Evolutionary conservation across 148 eudicot species (phyloP).

Genomic region (Nepenthes gracilis): DNA sequence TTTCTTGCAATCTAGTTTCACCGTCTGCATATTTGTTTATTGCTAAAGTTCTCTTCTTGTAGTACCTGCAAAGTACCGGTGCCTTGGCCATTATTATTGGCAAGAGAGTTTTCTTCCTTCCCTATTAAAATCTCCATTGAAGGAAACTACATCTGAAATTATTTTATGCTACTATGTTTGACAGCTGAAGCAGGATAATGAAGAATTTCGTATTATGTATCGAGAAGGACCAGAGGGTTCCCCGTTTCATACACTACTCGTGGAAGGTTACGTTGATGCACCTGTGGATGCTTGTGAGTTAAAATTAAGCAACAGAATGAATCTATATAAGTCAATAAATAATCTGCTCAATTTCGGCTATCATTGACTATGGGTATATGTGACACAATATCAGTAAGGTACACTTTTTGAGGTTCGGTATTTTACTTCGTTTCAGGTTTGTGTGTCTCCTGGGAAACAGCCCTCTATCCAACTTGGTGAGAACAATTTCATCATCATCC

Average conservation of each 20-base stretch:
- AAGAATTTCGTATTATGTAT: slow-evolving; percentile 92
- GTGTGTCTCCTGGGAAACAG: slow-evolving; percentile 74
- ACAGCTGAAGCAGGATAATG: slow-evolving; percentile 84
- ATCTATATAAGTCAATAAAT: background rate
- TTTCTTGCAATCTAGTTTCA: no score
- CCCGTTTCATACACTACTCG: slow-evolving; percentile 75
- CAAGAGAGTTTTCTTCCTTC: no score
- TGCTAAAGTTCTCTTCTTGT: no score
- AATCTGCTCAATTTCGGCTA: background rate
- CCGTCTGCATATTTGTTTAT: no score
- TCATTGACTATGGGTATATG: background rate
- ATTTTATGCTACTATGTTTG: background rate
- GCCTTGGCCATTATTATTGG: no score
- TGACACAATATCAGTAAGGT: background rate
- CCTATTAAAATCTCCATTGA: no score
- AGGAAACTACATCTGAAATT: no score
- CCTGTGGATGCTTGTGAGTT: slow-evolving; percentile 76
- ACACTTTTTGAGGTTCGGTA: slow-evolving; percentile 1
- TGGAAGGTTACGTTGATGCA: slow-evolving; percentile 92
- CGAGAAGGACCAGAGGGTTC: slow-evolving; percentile 88
- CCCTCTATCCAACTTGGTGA: slow-evolving; percentile 71
- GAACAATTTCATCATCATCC: slow-evolving; percentile 4
- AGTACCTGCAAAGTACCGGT: no score
- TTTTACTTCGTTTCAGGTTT: slow-evolving; percentile 46
- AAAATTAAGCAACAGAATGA: background rate